Evolutionary conservation across 768 basidiomycete species (phyloP).

Genomic region (Tephrocybe sp.): DNA sequence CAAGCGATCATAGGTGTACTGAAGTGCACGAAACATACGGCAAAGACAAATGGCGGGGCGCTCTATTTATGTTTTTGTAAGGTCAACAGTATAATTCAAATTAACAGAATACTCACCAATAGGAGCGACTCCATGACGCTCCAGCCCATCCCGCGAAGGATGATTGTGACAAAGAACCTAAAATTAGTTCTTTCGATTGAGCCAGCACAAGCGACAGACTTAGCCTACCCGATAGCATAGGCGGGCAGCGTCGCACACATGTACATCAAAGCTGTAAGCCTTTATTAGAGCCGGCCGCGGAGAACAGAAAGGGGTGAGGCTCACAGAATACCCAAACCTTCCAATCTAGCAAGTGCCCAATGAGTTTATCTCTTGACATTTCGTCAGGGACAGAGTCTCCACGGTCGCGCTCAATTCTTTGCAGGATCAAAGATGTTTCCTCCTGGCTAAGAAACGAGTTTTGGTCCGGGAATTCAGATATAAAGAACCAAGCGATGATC

Average conservation of each 20-base stretch:
- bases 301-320: background rate
- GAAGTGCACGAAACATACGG: slow-evolving; percentile 31
- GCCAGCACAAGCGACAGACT: slow-evolving; percentile 1
- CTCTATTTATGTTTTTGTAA: slow-evolving; percentile 27
- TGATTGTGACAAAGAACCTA: slow-evolving; percentile 47
- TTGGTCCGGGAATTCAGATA: slow-evolving; percentile 49
- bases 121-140: slow-evolving; percentile 39
- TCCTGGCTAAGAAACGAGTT: slow-evolving; percentile 43
- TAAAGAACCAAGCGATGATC: slow-evolving; percentile 41
- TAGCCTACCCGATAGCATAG: slow-evolving; percentile 45
- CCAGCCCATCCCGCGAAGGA: slow-evolving; percentile 52
- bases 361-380: slow-evolving; percentile 34
- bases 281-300: background rate
- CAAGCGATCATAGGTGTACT: background rate
- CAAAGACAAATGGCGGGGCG: slow-evolving; percentile 48
- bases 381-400: slow-evolving; percentile 49
- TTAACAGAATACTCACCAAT: slow-evolving; percentile 30
- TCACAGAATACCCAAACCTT: slow-evolving; percentile 48
- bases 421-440: slow-evolving; percentile 41
- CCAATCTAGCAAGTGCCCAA: slow-evolving; percentile 44
- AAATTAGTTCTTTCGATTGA: background rate
- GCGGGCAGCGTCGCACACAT: slow-evolving; percentile 50
- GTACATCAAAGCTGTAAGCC: slow-evolving; percentile 42
- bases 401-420: slow-evolving; percentile 48
- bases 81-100: background rate